Evolutionary conservation across 371 early-diverging fungal species (phyloP), one percentile per base, ranked within the genome.

Genomic region (Rhizomucor pusillus): DNA sequence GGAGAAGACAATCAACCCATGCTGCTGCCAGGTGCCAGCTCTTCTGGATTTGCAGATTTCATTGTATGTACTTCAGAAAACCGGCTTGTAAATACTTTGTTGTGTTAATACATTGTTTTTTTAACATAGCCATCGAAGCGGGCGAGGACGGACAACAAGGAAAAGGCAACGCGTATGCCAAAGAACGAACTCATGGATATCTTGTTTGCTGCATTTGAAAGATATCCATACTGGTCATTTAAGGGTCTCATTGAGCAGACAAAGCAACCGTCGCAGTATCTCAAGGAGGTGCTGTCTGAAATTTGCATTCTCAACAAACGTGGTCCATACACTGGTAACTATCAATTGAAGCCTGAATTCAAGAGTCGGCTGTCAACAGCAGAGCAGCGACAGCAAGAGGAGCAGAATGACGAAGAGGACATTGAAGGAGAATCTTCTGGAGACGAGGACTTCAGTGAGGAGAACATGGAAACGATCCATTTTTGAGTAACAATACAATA

Each of bases 281-380:
- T 97, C 39, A 93, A 91, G 58, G 97, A 97, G 59, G 85, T 94
- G 1, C 59, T 97, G 22, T 49, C 57, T 2, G 93, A 95, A 35
- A 84, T 95, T 47, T 87, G 89, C 43, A 79, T 85, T 24, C 66
- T 93, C 33, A 88, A 91, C 73, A 91, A 90, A 68, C 79, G 87
- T 29, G 97, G 97, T 1, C 86, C 89, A 2, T 93, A 94, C 65
- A 81, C 82, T 14, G 81, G 88, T 35, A 83, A 78, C 49, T 97
- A 92, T 66, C 86, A 89, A 56, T 68, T 97, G 49, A 94, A 92
- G 66, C 85, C 92, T 5, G 95, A 95, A 65, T 94, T 75, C 50
- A 77, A 77, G 25, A 71, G 75, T 36, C 73, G 79, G 16, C 63
- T 66, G 7, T 75, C 75, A 5, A 67, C 68, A 10, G 76, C 73